Evolutionary conservation across 306 rosid genomes (phyloP).

Genomic region (Medicago ruthenica): DNA sequence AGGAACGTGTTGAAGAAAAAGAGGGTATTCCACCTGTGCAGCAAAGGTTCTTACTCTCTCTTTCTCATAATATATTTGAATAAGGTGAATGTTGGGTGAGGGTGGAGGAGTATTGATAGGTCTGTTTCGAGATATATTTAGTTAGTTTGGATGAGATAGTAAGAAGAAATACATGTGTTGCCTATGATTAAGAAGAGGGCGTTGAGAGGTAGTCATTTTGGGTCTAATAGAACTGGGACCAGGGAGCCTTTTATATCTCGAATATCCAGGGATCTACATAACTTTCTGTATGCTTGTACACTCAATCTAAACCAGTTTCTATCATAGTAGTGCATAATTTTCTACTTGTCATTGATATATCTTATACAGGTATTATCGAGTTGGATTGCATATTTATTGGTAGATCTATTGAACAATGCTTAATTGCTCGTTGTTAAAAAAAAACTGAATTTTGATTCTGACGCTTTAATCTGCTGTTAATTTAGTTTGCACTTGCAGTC

Average conservation of each 20-base stretch:
- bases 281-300: background rate
- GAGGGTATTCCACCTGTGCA: conserved; percentile 99
- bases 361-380: background rate
- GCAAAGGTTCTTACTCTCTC: conserved; percentile 67
- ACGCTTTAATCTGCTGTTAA: background rate
- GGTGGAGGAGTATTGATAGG: background rate
- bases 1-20: conserved; percentile 97
- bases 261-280: background rate
- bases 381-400: conserved; percentile 7
- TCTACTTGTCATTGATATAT: conserved; percentile 31
- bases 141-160: background rate
- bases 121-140: background rate
- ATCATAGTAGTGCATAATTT: conserved; percentile 10
- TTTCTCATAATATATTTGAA: background rate
- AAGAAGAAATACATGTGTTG: background rate
- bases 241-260: background rate
- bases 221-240: background rate
- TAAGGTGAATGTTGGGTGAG: background rate
- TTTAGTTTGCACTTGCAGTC: background rate
- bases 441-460: background rate
- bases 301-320: conserved; percentile 3
- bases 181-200: background rate
- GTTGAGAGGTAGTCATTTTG: background rate
- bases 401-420: conserved; percentile 26
- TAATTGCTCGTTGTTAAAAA: conserved; percentile 13